These are phyloP conservation scores for Kwoniella botswanensis DNA, from an alignment of 768 basidiomycete genomes.

Conservation along the genomic window DNA sequence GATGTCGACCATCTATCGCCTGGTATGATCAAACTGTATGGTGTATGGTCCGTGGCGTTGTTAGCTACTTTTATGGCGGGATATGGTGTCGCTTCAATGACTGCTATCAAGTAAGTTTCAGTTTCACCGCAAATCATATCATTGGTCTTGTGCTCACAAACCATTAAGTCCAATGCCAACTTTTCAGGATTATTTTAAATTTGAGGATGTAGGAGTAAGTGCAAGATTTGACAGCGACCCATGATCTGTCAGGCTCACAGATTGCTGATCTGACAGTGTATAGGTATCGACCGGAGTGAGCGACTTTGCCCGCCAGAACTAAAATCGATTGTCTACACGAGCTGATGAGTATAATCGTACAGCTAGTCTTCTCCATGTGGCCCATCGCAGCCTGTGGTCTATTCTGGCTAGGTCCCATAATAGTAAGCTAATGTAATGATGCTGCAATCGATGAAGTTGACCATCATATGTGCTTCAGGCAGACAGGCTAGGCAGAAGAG, in stretches of 20 bases:
- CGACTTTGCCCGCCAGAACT: neutral
- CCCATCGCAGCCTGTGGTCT: constrained; percentile 42
- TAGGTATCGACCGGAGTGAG: constrained; percentile 42
- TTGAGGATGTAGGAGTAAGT: constrained; percentile 39
- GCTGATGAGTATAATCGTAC: neutral
- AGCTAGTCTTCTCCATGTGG: constrained; percentile 47
- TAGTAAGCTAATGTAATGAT: constrained; percentile 20
- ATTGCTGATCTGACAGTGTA: neutral
- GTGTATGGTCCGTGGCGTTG: constrained; percentile 30
- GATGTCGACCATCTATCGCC: constrained; percentile 30
- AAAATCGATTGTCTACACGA: neutral
- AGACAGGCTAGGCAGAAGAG: constrained; percentile 35
- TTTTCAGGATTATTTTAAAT: constrained; percentile 38
- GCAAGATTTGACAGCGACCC: neutral
- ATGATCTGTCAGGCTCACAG: neutral
- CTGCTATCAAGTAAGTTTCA: constrained; percentile 41
- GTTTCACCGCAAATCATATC: no score
- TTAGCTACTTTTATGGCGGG: constrained; percentile 40
- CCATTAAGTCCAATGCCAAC: constrained; percentile 26
- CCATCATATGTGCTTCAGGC: constrained; percentile 12
- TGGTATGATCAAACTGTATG: constrained; percentile 44
- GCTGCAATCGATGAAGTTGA: neutral
- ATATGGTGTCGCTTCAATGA: constrained; percentile 37
- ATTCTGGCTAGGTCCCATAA: constrained; percentile 43
- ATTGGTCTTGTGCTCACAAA: no score